Evolutionary conservation across 345 rosid genomes (phyloP), one percentile per base, ranked within the genome.

Genomic region (Acer yangbiense): DNA sequence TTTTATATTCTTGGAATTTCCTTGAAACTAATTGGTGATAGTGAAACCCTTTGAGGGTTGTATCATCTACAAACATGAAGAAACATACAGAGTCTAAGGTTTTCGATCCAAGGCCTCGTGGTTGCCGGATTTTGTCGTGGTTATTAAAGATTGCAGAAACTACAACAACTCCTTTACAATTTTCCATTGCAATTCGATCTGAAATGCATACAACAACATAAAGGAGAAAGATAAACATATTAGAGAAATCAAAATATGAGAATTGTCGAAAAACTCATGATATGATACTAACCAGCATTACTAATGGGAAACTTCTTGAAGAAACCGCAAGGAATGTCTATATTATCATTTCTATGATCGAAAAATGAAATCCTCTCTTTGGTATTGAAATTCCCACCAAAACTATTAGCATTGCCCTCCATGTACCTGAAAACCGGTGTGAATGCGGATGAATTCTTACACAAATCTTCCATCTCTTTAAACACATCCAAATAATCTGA

Each of bases 71-170:
- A 77, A 95, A 93, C 96, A 95, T 90, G 93, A 91, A 93, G 91
- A 95, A 95, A 57, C 97, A 91, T 50, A 87, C 91, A 2, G 21
- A 60, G 41, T 83, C 83, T 63, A 85, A 50, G 41, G 97, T 93
- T 79, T 90, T 84, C 68, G 90, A 85, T 68, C 99, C 99, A 4
- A 95, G 89, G 66, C 97, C 92, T 55, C 78, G 80, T 4, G 99
- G 98, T 78, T 95, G 99, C 70, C 98, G 88, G 77, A 95, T 89
- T 80, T 93, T 93, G 85, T 93, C 99, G 70, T 93, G 96, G 79
- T 93, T 88, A 78, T 92, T 90, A 87, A 93, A 90, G 60, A 95
- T 89, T 3, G 99, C 99, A 17, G 99, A 93, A 68, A 86, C 95
- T 58, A 93, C 97, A 11, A 91, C 95, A 29, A 95, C 76, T 68